A percentile compares a stretch with the other conserved stretches of the same genome.
Evolutionary conservation across 805 yeast species (phyloP).

Genomic region (Kazachstania martiniae): DNA sequence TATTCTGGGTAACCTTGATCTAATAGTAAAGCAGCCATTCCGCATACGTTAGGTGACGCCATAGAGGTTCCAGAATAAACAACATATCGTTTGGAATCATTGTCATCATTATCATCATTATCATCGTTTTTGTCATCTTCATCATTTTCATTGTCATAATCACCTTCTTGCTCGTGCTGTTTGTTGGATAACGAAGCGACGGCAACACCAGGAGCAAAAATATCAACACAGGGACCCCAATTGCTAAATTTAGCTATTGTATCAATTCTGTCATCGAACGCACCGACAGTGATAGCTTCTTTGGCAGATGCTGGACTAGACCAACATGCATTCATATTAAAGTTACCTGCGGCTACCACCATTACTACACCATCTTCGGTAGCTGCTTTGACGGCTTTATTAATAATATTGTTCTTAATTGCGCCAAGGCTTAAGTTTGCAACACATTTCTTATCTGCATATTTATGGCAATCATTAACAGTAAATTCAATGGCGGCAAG

Average conservation of each 20-base stretch:
- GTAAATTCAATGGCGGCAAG: constrained; percentile 77
- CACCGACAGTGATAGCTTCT: constrained; percentile 86
- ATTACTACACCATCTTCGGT: constrained; percentile 77
- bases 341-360: constrained; percentile 95
- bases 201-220: constrained; percentile 94
- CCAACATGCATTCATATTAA: constrained; percentile 82
- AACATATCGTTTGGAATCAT: constrained; percentile 11
- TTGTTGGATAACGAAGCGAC: constrained; percentile 45
- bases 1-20: constrained; percentile 38
- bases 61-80: constrained; percentile 66
- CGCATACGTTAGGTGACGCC: constrained; percentile 71
- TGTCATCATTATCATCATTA: too few species aligned
- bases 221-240: constrained; percentile 90
- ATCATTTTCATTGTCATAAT: too few species aligned
- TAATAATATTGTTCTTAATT: constrained; percentile 76
- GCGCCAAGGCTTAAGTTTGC: constrained; percentile 93
- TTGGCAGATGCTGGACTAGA: constrained; percentile 82
- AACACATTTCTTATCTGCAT: constrained; percentile 62
- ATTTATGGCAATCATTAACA: constrained; percentile 52
- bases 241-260: constrained; percentile 85
- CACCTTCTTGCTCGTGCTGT: too few species aligned
- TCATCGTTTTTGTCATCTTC: too few species aligned
- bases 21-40: constrained; percentile 45
- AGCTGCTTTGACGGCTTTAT: constrained; percentile 79
- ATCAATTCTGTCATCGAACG: constrained; percentile 77